Evolutionary conservation across 139 green algal species (phyloP).

Genomic region (Closterium sp.): DNA sequence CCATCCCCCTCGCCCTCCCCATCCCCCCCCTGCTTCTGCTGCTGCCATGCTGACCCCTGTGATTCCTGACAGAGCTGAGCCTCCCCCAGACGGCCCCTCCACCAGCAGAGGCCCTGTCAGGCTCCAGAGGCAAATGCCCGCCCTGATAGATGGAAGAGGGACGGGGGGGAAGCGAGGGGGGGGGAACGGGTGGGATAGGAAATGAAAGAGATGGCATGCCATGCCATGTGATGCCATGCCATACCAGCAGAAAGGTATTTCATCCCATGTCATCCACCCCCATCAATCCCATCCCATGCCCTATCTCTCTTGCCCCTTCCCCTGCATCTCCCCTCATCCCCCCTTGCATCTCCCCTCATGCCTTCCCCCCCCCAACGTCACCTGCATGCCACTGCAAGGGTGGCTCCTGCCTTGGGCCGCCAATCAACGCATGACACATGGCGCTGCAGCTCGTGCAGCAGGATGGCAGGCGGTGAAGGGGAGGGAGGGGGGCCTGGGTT

Average conservation of each 20-base stretch:
- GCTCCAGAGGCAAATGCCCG: not conserved
- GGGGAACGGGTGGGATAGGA: not conserved
- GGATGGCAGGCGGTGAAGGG: not conserved
- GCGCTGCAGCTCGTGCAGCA: not conserved
- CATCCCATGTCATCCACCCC: not conserved
- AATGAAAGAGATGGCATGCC: not conserved
- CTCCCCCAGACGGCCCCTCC: not conserved
- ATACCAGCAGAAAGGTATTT: not conserved
- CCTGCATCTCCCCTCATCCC: not conserved
- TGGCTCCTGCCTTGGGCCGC: not conserved
- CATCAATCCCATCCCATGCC: not conserved
- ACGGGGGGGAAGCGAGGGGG: not conserved
- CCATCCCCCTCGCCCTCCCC: no score
- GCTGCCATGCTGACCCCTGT: not conserved
- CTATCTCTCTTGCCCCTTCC: not conserved
- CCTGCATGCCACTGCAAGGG: conserved; percentile 3
- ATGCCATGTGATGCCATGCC: not conserved
- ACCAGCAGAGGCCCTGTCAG: not conserved
- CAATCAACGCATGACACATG: not conserved
- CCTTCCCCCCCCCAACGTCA: not conserved
- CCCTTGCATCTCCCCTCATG: not conserved
- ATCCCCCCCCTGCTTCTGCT: no score
- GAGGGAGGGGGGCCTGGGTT: not conserved
- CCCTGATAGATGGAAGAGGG: not conserved
- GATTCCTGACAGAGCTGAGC: not conserved